A percentile compares a stretch with the other conserved stretches of the same genome.
Conservation (phyloP, 129 eudicot species). For the Solidago caesia region DNA sequence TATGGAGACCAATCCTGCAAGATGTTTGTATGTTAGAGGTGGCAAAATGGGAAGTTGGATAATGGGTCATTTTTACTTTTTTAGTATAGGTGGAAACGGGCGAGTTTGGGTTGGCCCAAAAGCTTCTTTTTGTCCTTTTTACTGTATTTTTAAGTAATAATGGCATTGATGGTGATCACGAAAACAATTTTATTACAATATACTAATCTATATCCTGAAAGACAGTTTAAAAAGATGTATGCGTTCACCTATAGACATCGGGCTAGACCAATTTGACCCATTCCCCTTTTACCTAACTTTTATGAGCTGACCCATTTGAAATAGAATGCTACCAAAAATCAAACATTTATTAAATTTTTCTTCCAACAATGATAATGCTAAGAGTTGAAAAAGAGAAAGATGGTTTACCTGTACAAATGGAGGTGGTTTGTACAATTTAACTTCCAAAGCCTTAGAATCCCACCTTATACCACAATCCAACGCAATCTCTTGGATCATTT, state of each 20-base stretch:
- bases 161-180: not conserved
- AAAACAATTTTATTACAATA: not conserved
- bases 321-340: too few species aligned
- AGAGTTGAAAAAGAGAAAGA: not conserved
- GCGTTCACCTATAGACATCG: not conserved
- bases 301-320: not conserved
- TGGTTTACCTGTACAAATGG: slow-evolving; percentile 45
- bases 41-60: not conserved
- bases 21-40: slow-evolving; percentile 1
- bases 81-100: not conserved
- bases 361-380: slow-evolving; percentile 9
- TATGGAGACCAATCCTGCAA: slow-evolving; percentile 42
- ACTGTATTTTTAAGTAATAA: not conserved
- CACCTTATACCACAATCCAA: slow-evolving; percentile 57
- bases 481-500: slow-evolving; percentile 71
- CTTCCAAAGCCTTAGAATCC: slow-evolving; percentile 58
- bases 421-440: slow-evolving; percentile 51
- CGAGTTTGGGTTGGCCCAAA: not conserved
- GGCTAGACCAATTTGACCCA: not conserved
- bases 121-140: not conserved
- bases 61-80: not conserved
- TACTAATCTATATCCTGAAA: not conserved
- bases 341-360: too few species aligned
- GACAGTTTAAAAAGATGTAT: not conserved
- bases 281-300: not conserved